These are phyloP conservation scores for Corynespora cassiicola DNA, from an alignment of 2,329 filamentous ascomycete genomes.

Conservation along the genomic window DNA sequence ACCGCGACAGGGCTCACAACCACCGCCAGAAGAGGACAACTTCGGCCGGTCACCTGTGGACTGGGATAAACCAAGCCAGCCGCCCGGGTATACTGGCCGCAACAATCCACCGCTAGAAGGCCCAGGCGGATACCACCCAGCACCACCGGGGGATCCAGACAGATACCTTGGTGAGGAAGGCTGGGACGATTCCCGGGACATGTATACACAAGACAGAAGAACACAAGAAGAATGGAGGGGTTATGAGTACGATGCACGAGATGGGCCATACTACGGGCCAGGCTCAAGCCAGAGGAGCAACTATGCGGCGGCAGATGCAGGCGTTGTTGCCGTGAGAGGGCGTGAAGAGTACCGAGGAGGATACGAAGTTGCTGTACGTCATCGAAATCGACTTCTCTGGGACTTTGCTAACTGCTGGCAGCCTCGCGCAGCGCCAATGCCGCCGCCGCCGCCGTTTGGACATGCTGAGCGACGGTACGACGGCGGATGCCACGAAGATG, in stretches of 20 bases:
- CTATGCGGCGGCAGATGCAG: conserved; percentile 19
- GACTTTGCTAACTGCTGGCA: background rate
- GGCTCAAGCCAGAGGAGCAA: conserved; percentile 16
- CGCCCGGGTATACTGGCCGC: no score
- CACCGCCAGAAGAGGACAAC: background rate
- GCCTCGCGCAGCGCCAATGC: conserved; percentile 13
- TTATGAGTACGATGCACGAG: conserved; percentile 3
- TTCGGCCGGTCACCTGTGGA: no score
- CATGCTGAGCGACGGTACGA: conserved; percentile 11
- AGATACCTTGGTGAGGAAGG: conserved; percentile 2
- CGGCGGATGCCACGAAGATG: conserved; percentile 17
- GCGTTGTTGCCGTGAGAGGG: conserved; percentile 18
- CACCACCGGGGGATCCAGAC: conserved; percentile 3
- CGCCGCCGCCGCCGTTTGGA: conserved; percentile 14
- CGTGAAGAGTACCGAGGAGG: conserved; percentile 17
- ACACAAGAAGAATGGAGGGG: conserved; percentile 14
- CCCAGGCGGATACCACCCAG: no score
- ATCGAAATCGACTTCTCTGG: background rate
- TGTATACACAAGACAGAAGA: conserved; percentile 24
- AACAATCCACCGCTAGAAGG: background rate
- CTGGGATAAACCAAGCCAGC: no score
- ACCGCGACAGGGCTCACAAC: conserved; percentile 1
- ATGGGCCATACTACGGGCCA: background rate
- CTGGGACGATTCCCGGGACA: conserved; percentile 12
- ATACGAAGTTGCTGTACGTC: conserved; percentile 24